These are phyloP conservation scores for Kodamaea arcana DNA, from an alignment of 1,139 yeast species.

Conservation along the genomic window DNA sequence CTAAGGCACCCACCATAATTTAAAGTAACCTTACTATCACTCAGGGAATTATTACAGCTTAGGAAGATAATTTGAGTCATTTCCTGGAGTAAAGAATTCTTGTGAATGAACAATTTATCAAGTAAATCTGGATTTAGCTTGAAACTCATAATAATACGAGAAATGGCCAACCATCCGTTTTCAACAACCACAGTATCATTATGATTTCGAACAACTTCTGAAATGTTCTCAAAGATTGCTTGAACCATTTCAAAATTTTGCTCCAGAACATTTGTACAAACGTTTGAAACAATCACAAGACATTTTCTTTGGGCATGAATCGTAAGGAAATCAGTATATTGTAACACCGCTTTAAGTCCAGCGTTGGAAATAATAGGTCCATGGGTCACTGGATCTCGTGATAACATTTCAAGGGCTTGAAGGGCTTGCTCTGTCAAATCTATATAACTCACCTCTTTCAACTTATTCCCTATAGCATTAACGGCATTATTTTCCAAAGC, in stretches of 20 bases:
- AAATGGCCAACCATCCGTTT: constrained; percentile 62
- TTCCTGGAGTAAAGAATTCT: constrained; percentile 23
- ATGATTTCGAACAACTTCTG: constrained; percentile 56
- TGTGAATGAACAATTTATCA: constrained; percentile 40
- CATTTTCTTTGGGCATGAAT: constrained; percentile 88
- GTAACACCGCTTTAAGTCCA: constrained; percentile 64
- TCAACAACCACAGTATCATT: constrained; percentile 65
- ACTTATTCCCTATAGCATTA: constrained; percentile 59
- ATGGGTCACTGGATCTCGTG: constrained; percentile 51
- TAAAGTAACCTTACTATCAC: constrained; percentile 19
- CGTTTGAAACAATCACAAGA: constrained; percentile 69
- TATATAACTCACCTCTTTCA: constrained; percentile 74
- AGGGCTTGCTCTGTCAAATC: constrained; percentile 92
- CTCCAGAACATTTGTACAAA: constrained; percentile 51
- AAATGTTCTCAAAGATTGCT: constrained; percentile 59
- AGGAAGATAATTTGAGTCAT: constrained; percentile 24
- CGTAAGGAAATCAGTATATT: constrained; percentile 82
- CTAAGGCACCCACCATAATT: constrained; percentile 32
- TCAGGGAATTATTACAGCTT: constrained; percentile 27
- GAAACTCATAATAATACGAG: constrained; percentile 58
- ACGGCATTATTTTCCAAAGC: constrained; percentile 68
- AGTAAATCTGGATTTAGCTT: constrained; percentile 40
- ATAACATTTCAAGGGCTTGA: constrained; percentile 68
- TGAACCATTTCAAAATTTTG: constrained; percentile 46
- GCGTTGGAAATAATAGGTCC: constrained; percentile 51